These are phyloP conservation scores for Nakazawaea molendinolei DNA, from an alignment of 805 yeast genomes.

Conservation along the genomic window DNA sequence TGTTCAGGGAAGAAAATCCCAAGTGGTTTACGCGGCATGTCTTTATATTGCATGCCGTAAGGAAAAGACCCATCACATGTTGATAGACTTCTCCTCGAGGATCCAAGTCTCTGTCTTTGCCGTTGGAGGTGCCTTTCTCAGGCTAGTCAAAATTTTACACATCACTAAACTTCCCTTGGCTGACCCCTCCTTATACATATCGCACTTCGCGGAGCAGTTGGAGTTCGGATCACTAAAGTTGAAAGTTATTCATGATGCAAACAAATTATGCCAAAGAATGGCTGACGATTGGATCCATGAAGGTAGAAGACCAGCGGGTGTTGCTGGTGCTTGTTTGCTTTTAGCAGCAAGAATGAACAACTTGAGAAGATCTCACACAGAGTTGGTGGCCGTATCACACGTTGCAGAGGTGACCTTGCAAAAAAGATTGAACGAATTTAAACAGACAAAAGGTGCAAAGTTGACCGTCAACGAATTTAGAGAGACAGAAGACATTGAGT, in stretches of 20 bases:
- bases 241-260: constrained; percentile 83
- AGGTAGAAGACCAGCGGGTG: constrained; percentile 97
- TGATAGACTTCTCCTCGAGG: constrained; percentile 88
- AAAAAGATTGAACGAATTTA: constrained; percentile 82
- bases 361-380: constrained; percentile 84
- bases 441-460: constrained; percentile 64
- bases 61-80: constrained; percentile 88
- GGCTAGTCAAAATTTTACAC: constrained; percentile 81
- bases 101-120: constrained; percentile 89
- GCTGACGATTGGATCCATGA: constrained; percentile 91
- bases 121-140: constrained; percentile 91
- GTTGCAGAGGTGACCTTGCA: constrained; percentile 94
- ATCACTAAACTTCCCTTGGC: constrained; percentile 77
- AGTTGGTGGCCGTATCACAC: constrained; percentile 91
- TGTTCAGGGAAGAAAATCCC: constrained; percentile 96
- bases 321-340: constrained; percentile 93
- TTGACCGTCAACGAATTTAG: constrained; percentile 74
- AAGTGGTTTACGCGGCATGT: constrained; percentile 93
- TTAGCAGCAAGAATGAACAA: constrained; percentile 97
- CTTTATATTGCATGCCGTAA: constrained; percentile 90
- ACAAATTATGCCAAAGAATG: constrained; percentile 83
- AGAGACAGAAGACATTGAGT: constrained; percentile 32
- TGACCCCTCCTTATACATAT: constrained; percentile 91
- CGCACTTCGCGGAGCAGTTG: constrained; percentile 85
- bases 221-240: constrained; percentile 70